These are phyloP conservation scores for Zelopaecilomyces penicillatus DNA, from an alignment of 2,329 filamentous ascomycete genomes.

Conservation along the genomic window DNA sequence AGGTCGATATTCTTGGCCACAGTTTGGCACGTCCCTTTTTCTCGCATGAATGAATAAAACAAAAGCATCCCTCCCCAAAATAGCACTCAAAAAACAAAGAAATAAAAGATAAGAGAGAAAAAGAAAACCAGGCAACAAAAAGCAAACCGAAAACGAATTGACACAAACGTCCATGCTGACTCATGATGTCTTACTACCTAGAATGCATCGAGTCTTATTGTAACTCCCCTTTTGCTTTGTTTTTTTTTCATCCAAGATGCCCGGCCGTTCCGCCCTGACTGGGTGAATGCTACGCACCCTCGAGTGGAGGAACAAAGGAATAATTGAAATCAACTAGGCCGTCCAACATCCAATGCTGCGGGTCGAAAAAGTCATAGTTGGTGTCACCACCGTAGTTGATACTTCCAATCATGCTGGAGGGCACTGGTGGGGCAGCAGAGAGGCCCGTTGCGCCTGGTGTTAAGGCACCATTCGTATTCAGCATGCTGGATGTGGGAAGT, in stretches of 20 bases:
- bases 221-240: too few relatives aligned
- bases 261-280: too few relatives aligned
- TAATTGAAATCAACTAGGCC: constrained; percentile 75
- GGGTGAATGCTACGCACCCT: constrained; percentile 34
- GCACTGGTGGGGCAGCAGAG: constrained; percentile 25
- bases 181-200: too few relatives aligned
- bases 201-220: too few relatives aligned
- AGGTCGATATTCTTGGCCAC: not conserved
- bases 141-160: constrained; percentile 1
- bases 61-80: not conserved
- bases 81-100: not conserved
- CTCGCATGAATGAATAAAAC: not conserved
- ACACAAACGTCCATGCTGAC: not conserved
- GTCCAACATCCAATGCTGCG: constrained; percentile 88
- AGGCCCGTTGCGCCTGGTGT: constrained; percentile 43
- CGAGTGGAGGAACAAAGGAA: constrained; percentile 47
- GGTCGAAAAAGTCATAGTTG: constrained; percentile 84
- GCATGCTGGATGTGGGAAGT: constrained; percentile 35
- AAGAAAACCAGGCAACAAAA: constrained; percentile 9
- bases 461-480: constrained; percentile 42
- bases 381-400: constrained; percentile 56
- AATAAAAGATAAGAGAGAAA: constrained; percentile 5
- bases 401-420: constrained; percentile 40
- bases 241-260: too few relatives aligned
- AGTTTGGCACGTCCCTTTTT: constrained; percentile 3